Percentiles rank a stretch among this genome's conserved stretches.
Conservation (phyloP, 352 stramenopile species). For the Globisporangium orthogonon region DNA sequence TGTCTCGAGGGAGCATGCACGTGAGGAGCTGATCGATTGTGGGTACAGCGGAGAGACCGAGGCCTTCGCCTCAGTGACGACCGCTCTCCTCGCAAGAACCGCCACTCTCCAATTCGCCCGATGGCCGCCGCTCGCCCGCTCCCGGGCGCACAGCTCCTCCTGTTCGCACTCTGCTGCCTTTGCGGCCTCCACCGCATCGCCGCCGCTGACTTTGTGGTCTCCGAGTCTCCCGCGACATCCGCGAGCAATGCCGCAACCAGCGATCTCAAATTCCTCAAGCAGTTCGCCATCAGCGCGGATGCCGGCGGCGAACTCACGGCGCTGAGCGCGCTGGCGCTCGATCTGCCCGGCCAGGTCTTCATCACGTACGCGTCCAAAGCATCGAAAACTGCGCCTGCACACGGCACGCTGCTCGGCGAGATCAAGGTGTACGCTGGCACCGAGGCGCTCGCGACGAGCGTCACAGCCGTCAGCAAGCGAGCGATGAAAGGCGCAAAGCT, state of each 20-base stretch:
- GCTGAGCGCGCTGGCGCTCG: not conserved
- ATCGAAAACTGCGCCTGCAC: not conserved
- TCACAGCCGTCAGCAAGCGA: constrained; percentile 3
- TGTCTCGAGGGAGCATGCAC: not conserved
- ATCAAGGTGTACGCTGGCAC: constrained; percentile 3
- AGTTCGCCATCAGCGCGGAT: not conserved
- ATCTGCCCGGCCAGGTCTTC: constrained; percentile 5
- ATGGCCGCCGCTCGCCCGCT: not conserved
- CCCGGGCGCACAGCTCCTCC: not conserved
- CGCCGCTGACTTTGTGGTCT: not conserved
- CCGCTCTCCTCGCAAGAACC: not conserved
- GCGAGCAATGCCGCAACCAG: not conserved
- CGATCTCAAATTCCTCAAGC: constrained; percentile 3
- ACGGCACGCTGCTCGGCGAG: not conserved
- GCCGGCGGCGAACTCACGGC: constrained; percentile 1
- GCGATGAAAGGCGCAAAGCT: constrained; percentile 5
- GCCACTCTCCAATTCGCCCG: not conserved
- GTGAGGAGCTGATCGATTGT: not conserved
- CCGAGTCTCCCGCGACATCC: not conserved
- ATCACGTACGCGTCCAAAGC: constrained; percentile 5
- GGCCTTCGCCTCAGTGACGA: no score
- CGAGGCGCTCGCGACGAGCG: not conserved
- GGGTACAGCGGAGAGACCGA: no score
- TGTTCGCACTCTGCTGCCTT: not conserved
- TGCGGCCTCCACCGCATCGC: not conserved